phyloP scores from a whole-genome alignment of 202 grass and related monocot genomes.

The Elaeis oleifera region DNA sequence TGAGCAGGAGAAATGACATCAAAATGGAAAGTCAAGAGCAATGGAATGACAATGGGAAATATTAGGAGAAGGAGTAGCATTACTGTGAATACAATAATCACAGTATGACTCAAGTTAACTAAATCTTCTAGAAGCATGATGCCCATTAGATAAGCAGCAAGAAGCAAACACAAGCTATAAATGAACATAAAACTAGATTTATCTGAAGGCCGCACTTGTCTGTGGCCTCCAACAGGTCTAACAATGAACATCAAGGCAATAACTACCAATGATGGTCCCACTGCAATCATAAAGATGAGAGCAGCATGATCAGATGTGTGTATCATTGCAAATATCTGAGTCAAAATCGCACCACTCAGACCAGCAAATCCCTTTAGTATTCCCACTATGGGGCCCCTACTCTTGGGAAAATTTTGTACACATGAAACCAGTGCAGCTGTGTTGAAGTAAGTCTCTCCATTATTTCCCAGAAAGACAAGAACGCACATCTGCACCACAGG shows the following conservation, averaged over 20 bases:
- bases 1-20: conserved; percentile 49
- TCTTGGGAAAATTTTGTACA: conserved; percentile 94
- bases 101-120: conserved; percentile 37
- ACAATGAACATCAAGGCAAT: conserved; percentile 80
- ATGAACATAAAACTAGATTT: conserved; percentile 77
- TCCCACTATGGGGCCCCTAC: conserved; percentile 72
- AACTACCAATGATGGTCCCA: conserved; percentile 68
- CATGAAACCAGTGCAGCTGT: conserved; percentile 76
- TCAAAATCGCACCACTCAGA: conserved; percentile 72
- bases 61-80: conserved; percentile 60
- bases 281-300: conserved; percentile 77
- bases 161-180: conserved; percentile 70
- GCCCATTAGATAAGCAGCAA: conserved; percentile 80
- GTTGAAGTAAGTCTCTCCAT: conserved; percentile 88
- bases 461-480: conserved; percentile 80
- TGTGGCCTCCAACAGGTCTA: conserved; percentile 69
- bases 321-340: conserved; percentile 65
- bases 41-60: conserved; percentile 48
- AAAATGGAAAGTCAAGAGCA: conserved; percentile 44
- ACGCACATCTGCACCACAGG: conserved; percentile 66
- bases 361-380: conserved; percentile 91
- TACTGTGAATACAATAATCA: conserved; percentile 35
- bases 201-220: conserved; percentile 65
- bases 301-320: conserved; percentile 69
- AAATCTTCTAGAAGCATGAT: conserved; percentile 87